Evolutionary conservation across 2,329 filamentous ascomycete genomes (phyloP).

Genomic region (Dothistroma septosporum): DNA sequence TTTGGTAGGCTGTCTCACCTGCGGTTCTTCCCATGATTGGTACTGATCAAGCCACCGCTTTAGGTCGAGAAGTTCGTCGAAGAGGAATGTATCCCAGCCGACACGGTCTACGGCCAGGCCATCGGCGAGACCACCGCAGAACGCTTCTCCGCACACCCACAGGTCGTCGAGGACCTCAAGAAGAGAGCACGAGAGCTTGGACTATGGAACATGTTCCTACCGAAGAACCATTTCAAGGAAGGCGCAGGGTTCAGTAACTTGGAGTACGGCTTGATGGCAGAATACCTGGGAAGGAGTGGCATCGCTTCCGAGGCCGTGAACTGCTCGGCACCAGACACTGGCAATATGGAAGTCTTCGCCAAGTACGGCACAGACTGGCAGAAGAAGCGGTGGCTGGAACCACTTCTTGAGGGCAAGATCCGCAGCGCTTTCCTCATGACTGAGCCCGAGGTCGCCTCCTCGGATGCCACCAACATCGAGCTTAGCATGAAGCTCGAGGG

Average conservation of each 20-base stretch:
- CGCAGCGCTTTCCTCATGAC: conserved; percentile 47
- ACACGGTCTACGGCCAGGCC: conserved; percentile 74
- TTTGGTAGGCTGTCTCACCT: conserved; percentile 46
- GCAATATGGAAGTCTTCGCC: conserved; percentile 52
- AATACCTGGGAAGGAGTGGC: conserved; percentile 83
- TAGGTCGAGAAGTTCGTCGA: conserved; percentile 86
- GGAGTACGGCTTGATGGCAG: conserved; percentile 97
- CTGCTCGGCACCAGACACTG: conserved; percentile 47
- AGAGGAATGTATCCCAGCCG: conserved; percentile 76
- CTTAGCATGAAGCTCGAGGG: conserved; percentile 78
- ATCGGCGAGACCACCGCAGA: conserved; percentile 63
- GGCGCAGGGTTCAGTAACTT: conserved; percentile 92
- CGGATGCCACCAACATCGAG: conserved; percentile 48
- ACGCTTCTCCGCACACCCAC: conserved; percentile 76
- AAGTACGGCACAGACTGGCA: conserved; percentile 50
- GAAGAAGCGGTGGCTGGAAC: conserved; percentile 49
- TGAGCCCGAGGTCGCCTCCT: conserved; percentile 48
- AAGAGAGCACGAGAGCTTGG: conserved; percentile 74
- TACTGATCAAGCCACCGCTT: conserved; percentile 6
- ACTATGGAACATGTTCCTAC: conserved; percentile 97
- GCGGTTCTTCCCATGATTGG: not conserved
- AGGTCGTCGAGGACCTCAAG: conserved; percentile 85
- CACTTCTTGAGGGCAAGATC: conserved; percentile 48
- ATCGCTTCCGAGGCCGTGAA: conserved; percentile 88
- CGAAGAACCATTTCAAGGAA: conserved; percentile 91